Percentiles rank a stretch among this genome's conserved stretches.
phyloP scores from a whole-genome alignment of 228 moss, liverwort and hornwort genomes.

The Sphagnum fallax region DNA sequence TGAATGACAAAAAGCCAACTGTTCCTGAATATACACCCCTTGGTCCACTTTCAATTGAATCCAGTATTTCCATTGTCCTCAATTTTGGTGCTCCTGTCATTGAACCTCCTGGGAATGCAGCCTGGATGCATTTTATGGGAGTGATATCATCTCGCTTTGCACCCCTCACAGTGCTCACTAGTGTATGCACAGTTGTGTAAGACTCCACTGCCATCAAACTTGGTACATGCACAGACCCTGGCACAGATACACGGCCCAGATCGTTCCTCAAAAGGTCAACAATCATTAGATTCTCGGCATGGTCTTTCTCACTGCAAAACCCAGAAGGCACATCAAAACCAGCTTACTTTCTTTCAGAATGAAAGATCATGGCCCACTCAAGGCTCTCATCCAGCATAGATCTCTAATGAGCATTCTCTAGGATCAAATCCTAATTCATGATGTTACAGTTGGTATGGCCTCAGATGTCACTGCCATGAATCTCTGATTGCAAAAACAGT shows the following conservation, averaged over 20 bases:
- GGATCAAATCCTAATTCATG: too few relatives aligned
- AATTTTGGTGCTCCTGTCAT: constrained; percentile 99
- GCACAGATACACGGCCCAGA: constrained; percentile 85
- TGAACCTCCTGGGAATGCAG: constrained; percentile 96
- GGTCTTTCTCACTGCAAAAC: constrained; percentile 85
- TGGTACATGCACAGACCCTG: constrained; percentile 89
- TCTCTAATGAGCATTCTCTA: too few relatives aligned
- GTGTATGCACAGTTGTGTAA: constrained; percentile 91
- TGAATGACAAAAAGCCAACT: constrained; percentile 87
- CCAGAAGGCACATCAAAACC: background rate
- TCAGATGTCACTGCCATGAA: too few relatives aligned
- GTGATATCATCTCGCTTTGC: constrained; percentile 63
- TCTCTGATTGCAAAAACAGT: too few relatives aligned
- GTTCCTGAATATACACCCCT: constrained; percentile 91
- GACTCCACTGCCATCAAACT: constrained; percentile 96
- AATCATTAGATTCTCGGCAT: constrained; percentile 97
- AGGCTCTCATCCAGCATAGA: too few relatives aligned
- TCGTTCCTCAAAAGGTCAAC: constrained; percentile 96
- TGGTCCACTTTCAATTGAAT: constrained; percentile 74
- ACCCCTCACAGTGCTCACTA: constrained; percentile 90
- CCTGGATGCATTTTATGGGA: constrained; percentile 74
- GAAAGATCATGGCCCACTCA: too few relatives aligned
- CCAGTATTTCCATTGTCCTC: constrained; percentile 95
- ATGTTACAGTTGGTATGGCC: too few relatives aligned
- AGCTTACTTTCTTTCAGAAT: too few relatives aligned